Evolutionary conservation across 2,329 filamentous ascomycete genomes (phyloP), one percentile per base, ranked within the genome.

Genomic region (Sclerotinia sclerotiorum): DNA sequence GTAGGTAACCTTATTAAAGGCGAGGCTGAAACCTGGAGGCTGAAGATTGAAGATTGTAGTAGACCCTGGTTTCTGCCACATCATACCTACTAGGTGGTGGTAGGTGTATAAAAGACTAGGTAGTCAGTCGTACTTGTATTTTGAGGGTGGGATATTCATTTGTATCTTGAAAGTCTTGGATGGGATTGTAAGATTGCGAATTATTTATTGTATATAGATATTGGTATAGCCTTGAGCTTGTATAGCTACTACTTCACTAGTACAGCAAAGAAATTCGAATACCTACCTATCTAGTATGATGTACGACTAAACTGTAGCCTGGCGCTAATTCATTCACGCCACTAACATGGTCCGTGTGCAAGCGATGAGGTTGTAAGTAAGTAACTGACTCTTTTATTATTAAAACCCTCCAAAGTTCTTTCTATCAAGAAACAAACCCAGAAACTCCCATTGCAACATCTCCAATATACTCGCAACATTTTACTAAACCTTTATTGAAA

Each of bases 271-370:
- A 54, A 54, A 39, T 13, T 29, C 51, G 51, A 52, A 52, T 29
- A 17, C 21, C 29, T 32, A 32, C 29, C 32, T 10, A 24, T 42
- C n/a, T 27, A 15, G 3, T 11, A 21, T 55, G 52, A 62, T 51
- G 44, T 62, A 62, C 58, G 58, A 51, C 58, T 24, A 24, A 62
- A n/a, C 35, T 29, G 58, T 35, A 62, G 58, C 58, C 58, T 62
- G 58, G 44, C 29, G 58, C 48, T 51, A 13, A 19, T 24, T 15
- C 39, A 42, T 32, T n/a, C 58, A 62, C 58, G 58, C 58, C 58
- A 62, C 58, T 51, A 62, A 27, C 21, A 11, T 62, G 58, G 58
- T 62, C 58, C 21, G 58, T 62, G 58, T 55, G 52, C 32, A 56
- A 39, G 54, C 21, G 54, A 56, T 56, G 54, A 35, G n/a, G n/a